phyloP scores from a whole-genome alignment of 75 land plant genomes.

The Selaginella tamariscina region DNA sequence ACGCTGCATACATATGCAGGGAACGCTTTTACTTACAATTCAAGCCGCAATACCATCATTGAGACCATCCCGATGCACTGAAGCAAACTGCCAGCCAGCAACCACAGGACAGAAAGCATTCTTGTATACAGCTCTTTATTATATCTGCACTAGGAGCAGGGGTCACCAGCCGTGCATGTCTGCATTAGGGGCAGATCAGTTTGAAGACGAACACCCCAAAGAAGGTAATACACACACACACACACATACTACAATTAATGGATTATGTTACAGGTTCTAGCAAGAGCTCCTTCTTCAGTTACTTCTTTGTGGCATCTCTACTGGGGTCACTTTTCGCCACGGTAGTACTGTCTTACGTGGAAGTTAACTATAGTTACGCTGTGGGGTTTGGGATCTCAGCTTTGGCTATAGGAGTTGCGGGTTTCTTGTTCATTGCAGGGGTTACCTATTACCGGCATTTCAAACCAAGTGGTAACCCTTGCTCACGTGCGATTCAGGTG shows the following conservation, averaged over 20 bases:
- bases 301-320: constrained; percentile 56
- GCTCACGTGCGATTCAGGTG: constrained; percentile 5
- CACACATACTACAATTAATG: no score
- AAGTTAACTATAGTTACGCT: constrained; percentile 24
- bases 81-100: background rate
- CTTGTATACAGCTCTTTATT: constrained; percentile 47
- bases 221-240: no score
- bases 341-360: constrained; percentile 54
- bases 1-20: constrained; percentile 27
- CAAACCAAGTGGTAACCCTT: constrained; percentile 21
- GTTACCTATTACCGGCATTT: constrained; percentile 13
- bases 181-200: constrained; percentile 67
- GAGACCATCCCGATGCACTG: constrained; percentile 48
- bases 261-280: no score
- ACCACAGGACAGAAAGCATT: constrained; percentile 10
- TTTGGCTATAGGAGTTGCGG: background rate
- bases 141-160: constrained; percentile 56
- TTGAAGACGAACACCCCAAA: constrained; percentile 13
- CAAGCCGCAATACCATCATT: constrained; percentile 60
- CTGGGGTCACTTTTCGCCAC: constrained; percentile 55
- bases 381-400: constrained; percentile 21
- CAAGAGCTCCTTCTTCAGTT: constrained; percentile 60
- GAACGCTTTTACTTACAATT: constrained; percentile 54
- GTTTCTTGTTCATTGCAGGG: constrained; percentile 11
- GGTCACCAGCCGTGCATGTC: constrained; percentile 64